Evolutionary conservation across 192 early-diverging fungal species (phyloP).

Genomic region (Backusella mclennaniae): DNA sequence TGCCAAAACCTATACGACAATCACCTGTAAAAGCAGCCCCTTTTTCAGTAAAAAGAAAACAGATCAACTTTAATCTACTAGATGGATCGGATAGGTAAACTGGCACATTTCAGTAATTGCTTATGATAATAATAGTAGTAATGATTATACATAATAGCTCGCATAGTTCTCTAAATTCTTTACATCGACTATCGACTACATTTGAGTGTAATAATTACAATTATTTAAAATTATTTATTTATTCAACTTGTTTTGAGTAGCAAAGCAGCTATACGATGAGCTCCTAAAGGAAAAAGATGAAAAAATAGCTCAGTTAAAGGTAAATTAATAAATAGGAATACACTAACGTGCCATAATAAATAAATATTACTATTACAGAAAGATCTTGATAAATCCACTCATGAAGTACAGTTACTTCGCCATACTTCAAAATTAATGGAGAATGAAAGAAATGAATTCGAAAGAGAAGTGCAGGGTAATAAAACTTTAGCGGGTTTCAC

Average conservation of each 20-base stretch:
- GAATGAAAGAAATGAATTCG: constrained; percentile 12
- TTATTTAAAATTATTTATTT: not conserved
- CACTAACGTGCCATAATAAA: not conserved
- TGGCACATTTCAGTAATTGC: not conserved
- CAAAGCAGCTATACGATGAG: not conserved
- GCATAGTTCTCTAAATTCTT: not conserved
- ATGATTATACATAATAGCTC: not conserved
- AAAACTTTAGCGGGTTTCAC: not conserved
- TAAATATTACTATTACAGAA: not conserved
- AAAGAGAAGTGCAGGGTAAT: constrained; percentile 5
- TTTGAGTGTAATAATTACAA: constrained; percentile 4
- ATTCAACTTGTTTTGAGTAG: not conserved
- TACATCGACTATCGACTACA: constrained; percentile 1
- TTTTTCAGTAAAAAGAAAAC: constrained; percentile 16
- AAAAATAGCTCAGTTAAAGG: constrained; percentile 1
- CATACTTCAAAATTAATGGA: constrained; percentile 6
- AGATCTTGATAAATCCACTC: constrained; percentile 7
- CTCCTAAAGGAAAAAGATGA: constrained; percentile 12
- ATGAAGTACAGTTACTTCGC: constrained; percentile 4
- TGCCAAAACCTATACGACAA: not conserved
- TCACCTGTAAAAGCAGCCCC: not conserved
- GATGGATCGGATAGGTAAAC: not conserved
- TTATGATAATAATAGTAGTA: not conserved
- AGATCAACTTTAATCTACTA: constrained; percentile 11
- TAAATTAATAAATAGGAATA: not conserved